A percentile compares a stretch with the other conserved stretches of the same genome.
These are phyloP conservation scores for Prunus salicina DNA, from an alignment of 306 rosid species.

Conservation along the genomic window DNA sequence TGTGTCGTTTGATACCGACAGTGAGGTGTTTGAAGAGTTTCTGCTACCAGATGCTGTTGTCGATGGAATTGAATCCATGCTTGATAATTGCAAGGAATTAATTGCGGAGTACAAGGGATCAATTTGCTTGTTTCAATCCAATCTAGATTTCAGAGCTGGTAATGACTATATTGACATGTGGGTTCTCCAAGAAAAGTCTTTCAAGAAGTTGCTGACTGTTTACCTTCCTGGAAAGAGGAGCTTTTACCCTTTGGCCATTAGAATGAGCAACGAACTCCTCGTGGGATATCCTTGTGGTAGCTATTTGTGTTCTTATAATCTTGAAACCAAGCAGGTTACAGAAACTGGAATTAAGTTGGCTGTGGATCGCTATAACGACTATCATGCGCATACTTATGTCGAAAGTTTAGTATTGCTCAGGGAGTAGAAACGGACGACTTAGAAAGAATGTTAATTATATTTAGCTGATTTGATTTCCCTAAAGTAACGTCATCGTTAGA, in stretches of 20 bases:
- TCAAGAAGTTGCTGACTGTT: too few relatives aligned
- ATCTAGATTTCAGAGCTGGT: not conserved
- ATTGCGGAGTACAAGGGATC: not conserved
- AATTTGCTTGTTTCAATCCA: not conserved
- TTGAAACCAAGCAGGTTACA: not conserved
- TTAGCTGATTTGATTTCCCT: too few relatives aligned
- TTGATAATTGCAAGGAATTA: not conserved
- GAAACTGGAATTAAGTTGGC: not conserved
- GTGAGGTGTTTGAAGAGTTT: not conserved
- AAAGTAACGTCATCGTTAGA: too few relatives aligned
- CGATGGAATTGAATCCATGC: not conserved
- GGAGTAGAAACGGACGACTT: not conserved
- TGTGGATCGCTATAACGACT: too few relatives aligned
- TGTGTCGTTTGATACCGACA: slow-evolving; percentile 8
- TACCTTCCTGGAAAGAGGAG: too few relatives aligned
- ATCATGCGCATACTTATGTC: not conserved
- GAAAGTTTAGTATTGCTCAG: not conserved
- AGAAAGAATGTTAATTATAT: too few relatives aligned
- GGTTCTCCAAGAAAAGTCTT: not conserved
- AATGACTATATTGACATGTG: not conserved
- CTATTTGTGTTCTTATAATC: not conserved
- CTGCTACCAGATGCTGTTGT: not conserved
- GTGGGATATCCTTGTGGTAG: not conserved
- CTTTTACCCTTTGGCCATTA: too few relatives aligned
- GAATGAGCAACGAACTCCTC: not conserved